Conservation (phyloP, 768 basidiomycete species). For the Leccinum truebloodii region DNA sequence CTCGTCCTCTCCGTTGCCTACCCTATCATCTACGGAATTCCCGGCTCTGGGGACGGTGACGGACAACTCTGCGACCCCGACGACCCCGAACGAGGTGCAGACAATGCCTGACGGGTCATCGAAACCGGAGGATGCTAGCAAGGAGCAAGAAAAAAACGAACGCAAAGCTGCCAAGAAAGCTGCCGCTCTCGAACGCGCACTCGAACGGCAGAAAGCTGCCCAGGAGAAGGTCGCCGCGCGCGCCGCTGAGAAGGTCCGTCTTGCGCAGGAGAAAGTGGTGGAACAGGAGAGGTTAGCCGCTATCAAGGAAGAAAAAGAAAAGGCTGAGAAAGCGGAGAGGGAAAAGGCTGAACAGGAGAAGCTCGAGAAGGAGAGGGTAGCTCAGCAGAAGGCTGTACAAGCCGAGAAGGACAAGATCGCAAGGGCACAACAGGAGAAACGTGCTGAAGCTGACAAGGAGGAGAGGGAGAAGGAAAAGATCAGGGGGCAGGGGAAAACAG, state of each 20-base stretch:
- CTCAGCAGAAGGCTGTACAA: conserved; percentile 34
- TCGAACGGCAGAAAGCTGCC: conserved; percentile 56
- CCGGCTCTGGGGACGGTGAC: conserved; percentile 53
- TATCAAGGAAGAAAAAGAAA: conserved; percentile 41
- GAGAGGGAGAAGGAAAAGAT: conserved; percentile 32
- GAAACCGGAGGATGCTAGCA: conserved; percentile 36
- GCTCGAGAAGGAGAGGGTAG: conserved; percentile 38
- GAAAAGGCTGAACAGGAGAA: conserved; percentile 41
- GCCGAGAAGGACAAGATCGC: conserved; percentile 38
- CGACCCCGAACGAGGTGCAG: conserved; percentile 27
- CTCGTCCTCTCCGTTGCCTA: conserved; percentile 44
- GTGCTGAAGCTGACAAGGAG: conserved; percentile 30
- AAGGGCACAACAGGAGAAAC: conserved; percentile 36
- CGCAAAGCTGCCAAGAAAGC: conserved; percentile 68
- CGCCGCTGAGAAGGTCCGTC: conserved; percentile 54
- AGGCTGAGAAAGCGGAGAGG: conserved; percentile 35
- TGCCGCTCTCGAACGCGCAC: conserved; percentile 59
- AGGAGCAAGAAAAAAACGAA: conserved; percentile 56
- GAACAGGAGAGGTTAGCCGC: conserved; percentile 52
- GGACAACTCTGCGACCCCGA: conserved; percentile 10
- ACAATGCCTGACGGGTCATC: conserved; percentile 17
- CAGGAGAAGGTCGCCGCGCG: conserved; percentile 57
- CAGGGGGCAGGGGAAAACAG: conserved; percentile 27
- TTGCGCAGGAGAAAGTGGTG: conserved; percentile 52
- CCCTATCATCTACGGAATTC: conserved; percentile 71